Percentiles rank a stretch among this genome's conserved stretches.
Conservation (phyloP, 768 basidiomycete species). For the Kwoniella bestiolae region DNA sequence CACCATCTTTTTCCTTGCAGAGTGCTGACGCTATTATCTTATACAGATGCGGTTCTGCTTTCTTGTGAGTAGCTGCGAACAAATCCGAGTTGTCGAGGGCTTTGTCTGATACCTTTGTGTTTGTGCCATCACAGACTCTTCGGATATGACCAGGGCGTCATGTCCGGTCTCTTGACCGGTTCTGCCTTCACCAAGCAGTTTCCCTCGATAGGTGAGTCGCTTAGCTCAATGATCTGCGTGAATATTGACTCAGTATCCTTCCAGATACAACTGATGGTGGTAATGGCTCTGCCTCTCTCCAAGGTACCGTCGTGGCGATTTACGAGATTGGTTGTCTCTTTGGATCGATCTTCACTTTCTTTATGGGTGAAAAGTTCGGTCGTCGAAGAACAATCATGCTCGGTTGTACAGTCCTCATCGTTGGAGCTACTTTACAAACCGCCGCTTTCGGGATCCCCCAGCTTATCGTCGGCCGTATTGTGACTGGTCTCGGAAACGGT, state of each 20-base stretch:
- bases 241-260: no score
- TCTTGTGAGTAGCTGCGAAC: conserved; percentile 18
- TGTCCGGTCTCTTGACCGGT: conserved; percentile 31
- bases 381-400: conserved; percentile 38
- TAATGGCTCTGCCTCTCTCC: conserved; percentile 29
- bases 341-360: conserved; percentile 40
- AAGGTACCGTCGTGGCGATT: conserved; percentile 45
- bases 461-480: conserved; percentile 45
- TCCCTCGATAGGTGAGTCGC: conserved; percentile 26
- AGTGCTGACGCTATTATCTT: not conserved
- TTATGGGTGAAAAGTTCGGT: conserved; percentile 41
- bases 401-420: conserved; percentile 33
- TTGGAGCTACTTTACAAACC: conserved; percentile 38
- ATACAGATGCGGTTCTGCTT: conserved; percentile 25
- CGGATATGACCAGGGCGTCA: conserved; percentile 37
- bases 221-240: no score
- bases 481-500: conserved; percentile 46
- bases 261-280: conserved; percentile 25
- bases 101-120: no score
- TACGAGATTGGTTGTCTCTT: conserved; percentile 48
- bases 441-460: conserved; percentile 34
- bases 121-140: no score
- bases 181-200: conserved; percentile 27
- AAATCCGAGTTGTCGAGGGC: no score
- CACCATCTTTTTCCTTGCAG: not conserved